A percentile compares a stretch with the other conserved stretches of the same genome.
Conservation (phyloP, 2,329 filamentous ascomycete genomes). For the Chaetomium sp. region DNA sequence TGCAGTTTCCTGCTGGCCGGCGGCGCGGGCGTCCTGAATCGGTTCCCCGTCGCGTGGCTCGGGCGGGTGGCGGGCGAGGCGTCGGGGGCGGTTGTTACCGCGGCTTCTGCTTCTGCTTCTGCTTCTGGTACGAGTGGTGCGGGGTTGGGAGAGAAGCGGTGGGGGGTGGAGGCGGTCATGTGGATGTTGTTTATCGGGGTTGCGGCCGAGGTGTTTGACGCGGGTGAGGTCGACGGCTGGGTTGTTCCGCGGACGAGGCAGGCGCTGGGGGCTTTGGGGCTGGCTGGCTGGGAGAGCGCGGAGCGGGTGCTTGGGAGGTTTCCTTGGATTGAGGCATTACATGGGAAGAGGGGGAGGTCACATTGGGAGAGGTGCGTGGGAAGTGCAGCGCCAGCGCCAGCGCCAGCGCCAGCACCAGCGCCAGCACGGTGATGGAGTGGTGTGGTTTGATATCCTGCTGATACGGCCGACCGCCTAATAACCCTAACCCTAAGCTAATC, state of each 20-base stretch:
- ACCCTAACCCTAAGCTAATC: too few species aligned
- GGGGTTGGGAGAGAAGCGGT: neutral
- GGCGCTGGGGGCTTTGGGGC: neutral
- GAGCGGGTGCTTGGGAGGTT: conserved; percentile 5
- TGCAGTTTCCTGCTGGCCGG: conserved; percentile 18
- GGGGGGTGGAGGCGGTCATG: conserved; percentile 6
- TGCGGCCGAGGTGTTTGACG: neutral
- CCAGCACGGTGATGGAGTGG: too few species aligned
- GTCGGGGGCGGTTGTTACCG: neutral
- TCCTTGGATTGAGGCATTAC: conserved; percentile 23
- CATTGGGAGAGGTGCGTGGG: conserved; percentile 5
- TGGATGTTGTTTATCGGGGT: conserved; percentile 14
- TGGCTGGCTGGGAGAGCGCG: conserved; percentile 1
- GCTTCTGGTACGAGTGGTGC: too few species aligned
- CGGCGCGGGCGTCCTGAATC: neutral
- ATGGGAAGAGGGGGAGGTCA: conserved; percentile 14
- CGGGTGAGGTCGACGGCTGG: neutral
- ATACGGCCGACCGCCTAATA: too few species aligned
- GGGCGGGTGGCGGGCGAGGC: neutral
- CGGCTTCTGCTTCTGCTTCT: neutral
- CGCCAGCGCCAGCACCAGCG: too few species aligned
- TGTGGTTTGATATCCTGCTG: too few species aligned
- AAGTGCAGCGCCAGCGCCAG: neutral
- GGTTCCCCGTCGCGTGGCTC: neutral
- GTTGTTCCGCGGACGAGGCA: neutral